Evolutionary conservation across 768 basidiomycete genomes (phyloP), one percentile per base, ranked within the genome.

Genomic region (Collybiopsis luxurians): DNA sequence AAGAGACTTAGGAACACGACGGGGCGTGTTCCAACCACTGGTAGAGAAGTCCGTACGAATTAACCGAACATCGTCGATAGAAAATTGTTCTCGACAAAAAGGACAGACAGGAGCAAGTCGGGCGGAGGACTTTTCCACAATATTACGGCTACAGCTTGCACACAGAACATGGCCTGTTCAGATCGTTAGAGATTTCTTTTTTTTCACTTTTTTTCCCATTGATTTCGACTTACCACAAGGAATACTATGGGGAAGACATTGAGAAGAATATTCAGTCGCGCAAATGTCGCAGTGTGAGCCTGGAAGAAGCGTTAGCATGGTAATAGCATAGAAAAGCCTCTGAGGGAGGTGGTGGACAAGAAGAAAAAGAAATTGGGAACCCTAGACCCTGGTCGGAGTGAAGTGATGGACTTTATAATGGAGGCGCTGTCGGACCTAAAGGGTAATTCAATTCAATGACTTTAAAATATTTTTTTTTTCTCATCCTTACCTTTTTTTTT

Each of bases 221-320:
- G 62, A 61, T 62, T 63, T n/a, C n/a, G 42, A 71, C 81, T 62
- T 52, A 90, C 90, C 90, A 74, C 90, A 92, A 59, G 90, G 86
- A 68, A 92, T 90, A 52, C 83, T 89, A 70, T 91, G 86, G 59
- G 90, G 90, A 60, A 82, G 75, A 70, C 83, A 84, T 64, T 85
- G 85, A 57, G 83, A 76, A 68, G 86, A 86, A 73, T 82, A 92
- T 78, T 91, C 89, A 75, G 91, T 89, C 67, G 89, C 89, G 79
- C 90, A 92, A 68, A 92, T 90, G 80, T 92, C 90, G 85, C 90
- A 92, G 71, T 85, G 79, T 71, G 87, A 90, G 73, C 87, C 87
- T 72, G 87, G 83, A 76, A 76, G 80, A 68, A 92, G 87, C 70
- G 89, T 87, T 76, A 92, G 83, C 90, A 92, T 92, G 68, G 65